These are phyloP conservation scores for Trichoderma afroharzianum DNA, from an alignment of 2,329 filamentous ascomycete genomes.

Conservation along the genomic window DNA sequence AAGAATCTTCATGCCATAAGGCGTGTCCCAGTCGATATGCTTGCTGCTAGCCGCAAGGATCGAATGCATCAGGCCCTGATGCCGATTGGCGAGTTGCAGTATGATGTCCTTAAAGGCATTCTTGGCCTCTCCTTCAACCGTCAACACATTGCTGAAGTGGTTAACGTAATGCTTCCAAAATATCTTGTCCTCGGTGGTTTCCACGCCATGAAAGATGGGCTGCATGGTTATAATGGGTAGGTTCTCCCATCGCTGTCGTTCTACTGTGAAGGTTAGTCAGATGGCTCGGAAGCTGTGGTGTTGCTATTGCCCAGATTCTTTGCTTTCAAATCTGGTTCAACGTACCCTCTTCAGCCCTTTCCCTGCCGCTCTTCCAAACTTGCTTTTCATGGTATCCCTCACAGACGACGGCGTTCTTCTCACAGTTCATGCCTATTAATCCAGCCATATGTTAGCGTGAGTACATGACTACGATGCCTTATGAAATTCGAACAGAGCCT, in stretches of 20 bases:
- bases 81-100: conserved; percentile 73
- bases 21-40: conserved; percentile 61
- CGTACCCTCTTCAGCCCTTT: conserved; percentile 67
- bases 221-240: conserved; percentile 55
- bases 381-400: conserved; percentile 86
- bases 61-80: conserved; percentile 85
- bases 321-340: neutral
- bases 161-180: conserved; percentile 82
- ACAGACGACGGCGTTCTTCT: conserved; percentile 89
- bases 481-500: neutral
- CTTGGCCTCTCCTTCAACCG: conserved; percentile 72
- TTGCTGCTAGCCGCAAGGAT: conserved; percentile 79
- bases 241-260: conserved; percentile 46
- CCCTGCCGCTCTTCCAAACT: conserved; percentile 81
- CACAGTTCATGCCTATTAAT: conserved; percentile 70
- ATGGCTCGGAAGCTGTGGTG: neutral
- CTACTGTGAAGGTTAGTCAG: conserved; percentile 32
- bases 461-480: neutral
- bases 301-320: neutral
- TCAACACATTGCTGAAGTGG: conserved; percentile 75
- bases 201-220: conserved; percentile 74
- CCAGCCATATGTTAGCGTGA: conserved; percentile 21
- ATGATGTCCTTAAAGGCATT: conserved; percentile 86
- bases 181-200: conserved; percentile 72
- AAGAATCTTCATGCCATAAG: conserved; percentile 53